Base-by-base conservation (phyloP, 2,329 filamentous ascomycete species). In the Cladosporium colombiae region DNA sequence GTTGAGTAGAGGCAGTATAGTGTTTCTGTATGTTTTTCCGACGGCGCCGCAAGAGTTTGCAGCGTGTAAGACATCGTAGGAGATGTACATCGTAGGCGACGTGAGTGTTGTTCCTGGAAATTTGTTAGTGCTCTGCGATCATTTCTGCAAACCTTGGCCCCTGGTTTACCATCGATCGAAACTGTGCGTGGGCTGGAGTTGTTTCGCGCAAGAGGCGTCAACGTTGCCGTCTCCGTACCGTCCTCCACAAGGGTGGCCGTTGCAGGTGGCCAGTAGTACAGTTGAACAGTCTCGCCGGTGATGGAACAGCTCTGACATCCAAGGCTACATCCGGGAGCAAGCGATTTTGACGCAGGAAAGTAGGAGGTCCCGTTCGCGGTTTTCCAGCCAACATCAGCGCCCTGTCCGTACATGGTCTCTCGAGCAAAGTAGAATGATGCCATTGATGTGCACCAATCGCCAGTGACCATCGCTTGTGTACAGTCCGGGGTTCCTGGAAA, bases 191-290 rank as follows among this genome's bases (percentile, higher is more conserved):
- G 7, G 18, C 57, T 46, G 25, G 57, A 44, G 37, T 29, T 14
- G 37, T 60, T 60, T 29, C 18, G 35, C 8, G 57, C 37, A 31
- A 46, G 29, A 46, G 57, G 57, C 2, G 57, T 60, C 40, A 60
- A 8, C n/a, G 37, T 60, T 35, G 64, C 64, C 11, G 65, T 66
- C 31, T 52, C 18, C 3, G 61, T 68, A 13, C 65, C 61, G 23
- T 66, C 56, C 29, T 66, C 64, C 29, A 66, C 57, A 16, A 59
- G 46, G 8, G 61, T 56, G 16, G 67, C 66, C 13, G 66, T 68
- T n/a, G 62, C 50, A 13, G 67, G 67, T 13, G 68, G 69, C 69
- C 69, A 70, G 65, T 67, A 70, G 25, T 63, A 65, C 2, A 70
- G 27, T 44, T 69, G 65, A 5, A 70, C 69, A 33, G 49, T 69